phyloP scores from a whole-genome alignment of 2,329 filamentous ascomycete species.

The Neocucurbitaria cava region DNA sequence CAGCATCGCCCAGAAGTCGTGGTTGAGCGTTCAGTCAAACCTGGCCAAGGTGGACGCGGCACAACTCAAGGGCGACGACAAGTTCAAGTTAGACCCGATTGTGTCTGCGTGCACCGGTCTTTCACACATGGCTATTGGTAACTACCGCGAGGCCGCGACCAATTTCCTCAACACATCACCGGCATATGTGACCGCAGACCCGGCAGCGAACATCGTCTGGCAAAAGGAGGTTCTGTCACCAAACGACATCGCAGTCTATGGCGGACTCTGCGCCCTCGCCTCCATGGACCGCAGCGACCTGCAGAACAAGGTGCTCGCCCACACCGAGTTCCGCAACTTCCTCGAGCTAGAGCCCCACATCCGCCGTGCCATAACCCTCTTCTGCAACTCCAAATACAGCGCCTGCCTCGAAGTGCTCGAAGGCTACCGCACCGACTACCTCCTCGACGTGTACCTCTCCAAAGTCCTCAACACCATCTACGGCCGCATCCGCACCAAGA shows the following conservation, averaged over 20 bases:
- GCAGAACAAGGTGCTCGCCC: conserved; percentile 79
- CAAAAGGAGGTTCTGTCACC: conserved; percentile 77
- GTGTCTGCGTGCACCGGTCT: conserved; percentile 68
- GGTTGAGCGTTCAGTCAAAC: conserved; percentile 70
- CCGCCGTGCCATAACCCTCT: conserved; percentile 86
- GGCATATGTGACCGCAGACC: conserved; percentile 49
- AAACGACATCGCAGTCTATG: conserved; percentile 92
- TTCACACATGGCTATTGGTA: conserved; percentile 62
- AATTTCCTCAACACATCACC: conserved; percentile 72
- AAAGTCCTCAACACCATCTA: conserved; percentile 76
- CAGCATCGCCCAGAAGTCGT: conserved; percentile 78
- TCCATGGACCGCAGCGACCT: conserved; percentile 84
- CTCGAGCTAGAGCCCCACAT: conserved; percentile 94
- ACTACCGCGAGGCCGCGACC: conserved; percentile 72
- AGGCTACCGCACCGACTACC: conserved; percentile 80
- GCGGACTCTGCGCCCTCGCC: conserved; percentile 86
- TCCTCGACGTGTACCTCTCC: conserved; percentile 87
- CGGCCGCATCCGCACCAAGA: conserved; percentile 80
- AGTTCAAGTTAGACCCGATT: conserved; percentile 67
- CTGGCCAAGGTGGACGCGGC: conserved; percentile 63
- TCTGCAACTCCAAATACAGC: conserved; percentile 89
- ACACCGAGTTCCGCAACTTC: conserved; percentile 83
- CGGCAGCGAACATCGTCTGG: conserved; percentile 58
- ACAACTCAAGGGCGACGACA: conserved; percentile 64
- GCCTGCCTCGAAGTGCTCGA: conserved; percentile 83